Evolutionary conservation across 352 stramenopile genomes (phyloP).

Genomic region (Phytophthora constricta): DNA sequence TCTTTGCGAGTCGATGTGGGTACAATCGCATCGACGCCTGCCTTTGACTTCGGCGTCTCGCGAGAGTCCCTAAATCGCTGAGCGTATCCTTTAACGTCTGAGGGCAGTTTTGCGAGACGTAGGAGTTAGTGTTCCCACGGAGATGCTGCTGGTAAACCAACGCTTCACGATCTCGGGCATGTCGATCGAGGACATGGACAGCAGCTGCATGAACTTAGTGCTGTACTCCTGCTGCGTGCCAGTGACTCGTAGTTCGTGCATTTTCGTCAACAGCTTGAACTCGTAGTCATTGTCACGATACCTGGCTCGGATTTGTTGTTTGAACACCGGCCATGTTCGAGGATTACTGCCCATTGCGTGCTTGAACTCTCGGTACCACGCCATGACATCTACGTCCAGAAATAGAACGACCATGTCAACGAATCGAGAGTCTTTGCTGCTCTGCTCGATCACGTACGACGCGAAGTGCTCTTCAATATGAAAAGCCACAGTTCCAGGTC

Average conservation of each 20-base stretch:
- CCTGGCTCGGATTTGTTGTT: not conserved
- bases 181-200: conserved; percentile 29
- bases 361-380: conserved; percentile 11
- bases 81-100: not conserved
- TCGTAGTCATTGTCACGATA: conserved; percentile 6
- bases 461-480: conserved; percentile 2
- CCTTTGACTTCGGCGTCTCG: not conserved
- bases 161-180: conserved; percentile 39
- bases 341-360: not conserved
- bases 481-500: conserved; percentile 12
- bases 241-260: not conserved
- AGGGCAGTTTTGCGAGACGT: conserved; percentile 3
- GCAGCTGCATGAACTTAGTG: conserved; percentile 6
- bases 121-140: not conserved
- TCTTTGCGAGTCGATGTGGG: not conserved
- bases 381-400: conserved; percentile 1
- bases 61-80: conserved; percentile 7
- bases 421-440: conserved; percentile 1
- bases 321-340: not conserved
- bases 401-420: conserved; percentile 5
- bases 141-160: conserved; percentile 15
- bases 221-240: conserved; percentile 4
- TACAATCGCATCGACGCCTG: not conserved
- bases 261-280: conserved; percentile 2
- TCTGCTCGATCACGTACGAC: not conserved